Conservation (phyloP, 2,329 filamentous ascomycete genomes). For the Ascochyta clinopodiicola region DNA sequence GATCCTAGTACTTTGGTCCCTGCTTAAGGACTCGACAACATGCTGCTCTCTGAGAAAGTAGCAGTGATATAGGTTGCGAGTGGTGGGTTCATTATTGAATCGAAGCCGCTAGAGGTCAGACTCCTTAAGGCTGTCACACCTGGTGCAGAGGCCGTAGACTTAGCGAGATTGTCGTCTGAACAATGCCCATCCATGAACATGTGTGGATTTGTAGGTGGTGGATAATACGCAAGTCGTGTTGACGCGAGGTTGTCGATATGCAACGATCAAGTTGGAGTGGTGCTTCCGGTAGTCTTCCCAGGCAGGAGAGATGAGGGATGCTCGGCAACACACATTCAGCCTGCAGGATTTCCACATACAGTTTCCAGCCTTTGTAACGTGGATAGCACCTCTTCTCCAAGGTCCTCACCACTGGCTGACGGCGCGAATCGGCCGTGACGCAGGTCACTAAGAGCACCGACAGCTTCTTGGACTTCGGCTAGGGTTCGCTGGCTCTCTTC, state of each 20-base stretch:
- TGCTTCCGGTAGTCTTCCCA: neutral
- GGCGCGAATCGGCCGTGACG: conserved; percentile 74
- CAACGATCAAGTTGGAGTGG: neutral
- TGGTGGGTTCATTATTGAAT: neutral
- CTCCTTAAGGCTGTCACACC: too few species aligned
- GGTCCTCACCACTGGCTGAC: conserved; percentile 60
- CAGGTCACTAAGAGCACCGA: conserved; percentile 80
- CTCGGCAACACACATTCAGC: conserved; percentile 18
- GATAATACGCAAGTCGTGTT: neutral
- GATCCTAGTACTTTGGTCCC: neutral
- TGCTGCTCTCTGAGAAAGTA: too few species aligned
- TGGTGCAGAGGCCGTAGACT: neutral
- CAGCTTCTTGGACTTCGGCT: conserved; percentile 66
- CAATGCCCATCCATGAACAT: neutral
- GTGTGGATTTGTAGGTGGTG: neutral
- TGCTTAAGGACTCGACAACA: too few species aligned
- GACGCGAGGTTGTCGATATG: neutral
- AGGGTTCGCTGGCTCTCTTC: conserved; percentile 68
- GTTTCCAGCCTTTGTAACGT: conserved; percentile 70
- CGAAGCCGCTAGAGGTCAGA: too few species aligned
- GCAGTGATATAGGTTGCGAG: neutral
- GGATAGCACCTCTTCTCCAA: conserved; percentile 71
- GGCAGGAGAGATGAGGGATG: neutral
- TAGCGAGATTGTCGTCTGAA: neutral
- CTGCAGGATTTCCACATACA: conserved; percentile 55